A percentile compares a stretch with the other conserved stretches of the same genome.
These are phyloP conservation scores for Colletotrichum phormii DNA, from an alignment of 2,329 filamentous ascomycete species.

Conservation along the genomic window DNA sequence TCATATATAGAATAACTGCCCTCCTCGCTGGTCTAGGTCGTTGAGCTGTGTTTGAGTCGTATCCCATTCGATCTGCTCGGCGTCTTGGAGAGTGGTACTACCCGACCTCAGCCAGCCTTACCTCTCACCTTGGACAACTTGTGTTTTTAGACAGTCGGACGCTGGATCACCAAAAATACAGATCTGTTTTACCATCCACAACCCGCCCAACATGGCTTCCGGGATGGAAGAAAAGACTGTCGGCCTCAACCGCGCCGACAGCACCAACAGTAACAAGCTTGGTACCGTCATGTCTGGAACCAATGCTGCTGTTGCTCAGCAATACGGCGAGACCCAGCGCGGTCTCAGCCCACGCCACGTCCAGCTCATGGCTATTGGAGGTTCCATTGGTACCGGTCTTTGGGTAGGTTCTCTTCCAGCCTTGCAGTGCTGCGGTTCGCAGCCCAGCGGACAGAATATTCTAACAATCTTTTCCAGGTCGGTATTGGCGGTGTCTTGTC, in stretches of 20 bases:
- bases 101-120: neutral
- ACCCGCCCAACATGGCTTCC: constrained; percentile 25
- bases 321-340: constrained; percentile 48
- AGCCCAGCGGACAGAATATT: neutral
- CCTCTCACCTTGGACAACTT: neutral
- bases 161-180: neutral
- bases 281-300: constrained; percentile 30
- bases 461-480: constrained; percentile 40
- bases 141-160: constrained; percentile 7
- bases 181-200: neutral
- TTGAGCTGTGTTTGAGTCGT: neutral
- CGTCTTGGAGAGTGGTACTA: constrained; percentile 3
- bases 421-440: neutral
- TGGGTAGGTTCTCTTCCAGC: constrained; percentile 45
- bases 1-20: constrained; percentile 17
- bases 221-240: constrained; percentile 33
- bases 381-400: constrained; percentile 58
- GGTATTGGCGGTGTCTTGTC: constrained; percentile 57
- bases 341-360: constrained; percentile 55
- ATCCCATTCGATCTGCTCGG: constrained; percentile 21
- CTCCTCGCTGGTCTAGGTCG: neutral
- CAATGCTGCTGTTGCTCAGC: constrained; percentile 25
- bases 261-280: constrained; percentile 33
- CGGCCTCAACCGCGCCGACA: constrained; percentile 33
- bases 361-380: constrained; percentile 62